These are phyloP conservation scores for Deuterostichococcus epilithicus DNA, from an alignment of 139 green algal species.

Conservation along the genomic window DNA sequence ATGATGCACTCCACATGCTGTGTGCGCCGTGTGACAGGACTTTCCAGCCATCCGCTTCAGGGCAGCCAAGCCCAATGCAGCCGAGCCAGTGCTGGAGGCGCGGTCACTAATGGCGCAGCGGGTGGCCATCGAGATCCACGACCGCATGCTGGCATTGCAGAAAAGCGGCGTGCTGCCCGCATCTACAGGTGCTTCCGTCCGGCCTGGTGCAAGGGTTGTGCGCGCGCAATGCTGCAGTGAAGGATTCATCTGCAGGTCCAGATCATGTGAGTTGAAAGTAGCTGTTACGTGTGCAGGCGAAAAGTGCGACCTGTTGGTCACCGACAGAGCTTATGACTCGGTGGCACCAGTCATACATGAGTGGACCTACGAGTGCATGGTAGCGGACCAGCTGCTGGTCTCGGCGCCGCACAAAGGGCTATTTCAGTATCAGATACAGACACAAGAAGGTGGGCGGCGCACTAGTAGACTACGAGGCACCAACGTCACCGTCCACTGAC, in stretches of 20 bases:
- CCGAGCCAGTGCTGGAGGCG: constrained; percentile 49
- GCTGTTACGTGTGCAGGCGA: background rate
- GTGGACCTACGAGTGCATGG: constrained; percentile 95
- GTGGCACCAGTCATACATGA: constrained; percentile 96
- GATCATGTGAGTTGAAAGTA: no score
- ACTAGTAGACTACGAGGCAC: no score
- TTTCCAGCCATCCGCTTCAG: constrained; percentile 67
- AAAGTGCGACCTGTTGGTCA: background rate
- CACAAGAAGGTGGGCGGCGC: constrained; percentile 26
- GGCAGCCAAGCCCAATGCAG: constrained; percentile 39
- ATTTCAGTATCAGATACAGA: constrained; percentile 60
- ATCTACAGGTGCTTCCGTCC: no score
- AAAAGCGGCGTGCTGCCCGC: constrained; percentile 31
- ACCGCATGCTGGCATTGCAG: constrained; percentile 50
- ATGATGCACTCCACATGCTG: no score
- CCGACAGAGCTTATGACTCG: constrained; percentile 52
- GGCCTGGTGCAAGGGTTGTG: no score
- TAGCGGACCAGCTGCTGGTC: constrained; percentile 79
- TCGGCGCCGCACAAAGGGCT: constrained; percentile 46
- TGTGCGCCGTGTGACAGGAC: constrained; percentile 42
- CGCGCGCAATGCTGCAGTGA: no score
- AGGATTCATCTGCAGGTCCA: no score
- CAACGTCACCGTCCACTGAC: no score
- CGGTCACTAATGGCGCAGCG: constrained; percentile 54
- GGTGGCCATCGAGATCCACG: constrained; percentile 59